Percentiles rank a stretch among this genome's conserved stretches.
Conservation (phyloP, 345 rosid species). For the Pelargonium nanum region DNA sequence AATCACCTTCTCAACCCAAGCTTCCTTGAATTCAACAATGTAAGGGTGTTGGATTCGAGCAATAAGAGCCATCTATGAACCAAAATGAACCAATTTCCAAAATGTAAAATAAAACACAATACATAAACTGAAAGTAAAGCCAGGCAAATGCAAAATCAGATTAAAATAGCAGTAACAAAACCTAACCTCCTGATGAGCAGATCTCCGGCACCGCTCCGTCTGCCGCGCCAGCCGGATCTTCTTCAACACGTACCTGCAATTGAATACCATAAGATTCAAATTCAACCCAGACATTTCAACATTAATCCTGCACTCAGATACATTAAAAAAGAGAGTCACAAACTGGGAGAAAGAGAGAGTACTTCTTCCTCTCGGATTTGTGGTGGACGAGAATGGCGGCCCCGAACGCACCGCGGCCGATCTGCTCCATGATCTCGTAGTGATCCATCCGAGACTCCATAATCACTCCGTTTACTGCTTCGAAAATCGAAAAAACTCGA, state of each 20-base stretch:
- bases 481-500: neutral
- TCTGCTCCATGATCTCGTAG: slow-evolving; percentile 99
- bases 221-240: slow-evolving; percentile 95
- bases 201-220: slow-evolving; percentile 92
- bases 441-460: slow-evolving; percentile 99
- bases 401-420: slow-evolving; percentile 97
- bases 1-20: slow-evolving; percentile 95
- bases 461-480: slow-evolving; percentile 5
- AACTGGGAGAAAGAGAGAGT: neutral
- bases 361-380: slow-evolving; percentile 90
- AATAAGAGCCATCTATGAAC: slow-evolving; percentile 75
- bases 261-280: neutral
- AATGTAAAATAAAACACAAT: neutral
- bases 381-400: slow-evolving; percentile 94
- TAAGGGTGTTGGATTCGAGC: slow-evolving; percentile 88
- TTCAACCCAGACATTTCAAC: neutral
- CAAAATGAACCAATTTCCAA: slow-evolving; percentile 3
- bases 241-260: slow-evolving; percentile 83
- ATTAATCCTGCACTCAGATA: slow-evolving; percentile 8
- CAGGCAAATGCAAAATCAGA: neutral
- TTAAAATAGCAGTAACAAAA: neutral
- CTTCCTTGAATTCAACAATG: slow-evolving; percentile 95
- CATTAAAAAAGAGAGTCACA: slow-evolving; percentile 5
- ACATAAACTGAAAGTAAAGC: neutral
- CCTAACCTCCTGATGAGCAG: slow-evolving; percentile 94